Conservation (phyloP, 805 yeast species). For the Kazachstania kunashirensis region DNA sequence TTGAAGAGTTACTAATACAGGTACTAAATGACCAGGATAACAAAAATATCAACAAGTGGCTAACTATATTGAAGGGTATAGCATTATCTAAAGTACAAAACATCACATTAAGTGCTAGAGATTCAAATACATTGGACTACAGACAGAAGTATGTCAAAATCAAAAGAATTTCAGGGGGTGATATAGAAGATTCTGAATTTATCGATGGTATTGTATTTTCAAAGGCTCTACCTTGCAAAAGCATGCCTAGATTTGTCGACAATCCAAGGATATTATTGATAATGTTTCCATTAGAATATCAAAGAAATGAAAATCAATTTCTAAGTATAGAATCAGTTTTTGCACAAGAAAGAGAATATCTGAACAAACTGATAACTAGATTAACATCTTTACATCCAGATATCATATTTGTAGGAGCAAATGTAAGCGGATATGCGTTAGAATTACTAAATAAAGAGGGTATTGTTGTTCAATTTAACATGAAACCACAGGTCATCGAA, state of each 20-base stretch:
- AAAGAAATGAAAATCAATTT: slow-evolving; percentile 65
- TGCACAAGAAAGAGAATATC: slow-evolving; percentile 79
- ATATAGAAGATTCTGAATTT: slow-evolving; percentile 45
- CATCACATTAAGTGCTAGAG: slow-evolving; percentile 48
- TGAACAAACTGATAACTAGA: slow-evolving; percentile 71
- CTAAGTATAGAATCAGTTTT: slow-evolving; percentile 75
- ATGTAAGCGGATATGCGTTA: slow-evolving; percentile 76
- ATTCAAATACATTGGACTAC: slow-evolving; percentile 72
- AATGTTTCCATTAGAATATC: slow-evolving; percentile 83
- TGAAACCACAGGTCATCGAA: slow-evolving; percentile 74
- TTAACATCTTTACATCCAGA: slow-evolving; percentile 69
- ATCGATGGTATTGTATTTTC: slow-evolving; percentile 80
- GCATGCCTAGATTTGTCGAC: slow-evolving; percentile 56
- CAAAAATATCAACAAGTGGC: slow-evolving; percentile 49
- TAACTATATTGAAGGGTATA: slow-evolving; percentile 34
- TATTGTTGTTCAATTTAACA: slow-evolving; percentile 69
- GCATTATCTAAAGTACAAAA: slow-evolving; percentile 46
- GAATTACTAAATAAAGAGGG: slow-evolving; percentile 61
- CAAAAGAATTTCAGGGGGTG: slow-evolving; percentile 74
- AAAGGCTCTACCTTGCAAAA: slow-evolving; percentile 66
- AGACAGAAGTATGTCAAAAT: slow-evolving; percentile 75
- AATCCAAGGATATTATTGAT: slow-evolving; percentile 73
- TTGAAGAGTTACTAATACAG: slow-evolving; percentile 47
- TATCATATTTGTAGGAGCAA: slow-evolving; percentile 65
- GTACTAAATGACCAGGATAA: slow-evolving; percentile 51